Percentiles rank a stretch among this genome's conserved stretches.
Conservation (phyloP, 106 monocot genomes). For the Alisma plantagoaquatica region DNA sequence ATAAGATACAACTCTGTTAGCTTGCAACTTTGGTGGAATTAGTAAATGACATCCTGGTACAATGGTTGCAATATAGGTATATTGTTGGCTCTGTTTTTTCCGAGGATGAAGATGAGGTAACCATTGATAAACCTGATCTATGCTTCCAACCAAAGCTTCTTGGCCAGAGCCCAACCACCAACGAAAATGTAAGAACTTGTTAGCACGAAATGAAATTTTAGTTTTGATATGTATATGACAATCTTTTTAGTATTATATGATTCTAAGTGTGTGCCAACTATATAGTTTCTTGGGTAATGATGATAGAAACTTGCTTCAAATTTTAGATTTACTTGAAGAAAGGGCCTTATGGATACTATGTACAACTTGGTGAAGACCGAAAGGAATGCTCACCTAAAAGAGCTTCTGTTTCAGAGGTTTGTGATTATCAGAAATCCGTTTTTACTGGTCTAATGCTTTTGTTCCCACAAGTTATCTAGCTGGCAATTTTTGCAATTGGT, state of each 20-base stretch:
- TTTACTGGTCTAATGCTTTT: no score
- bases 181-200: constrained; percentile 41
- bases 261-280: no score
- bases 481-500: no score
- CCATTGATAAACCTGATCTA: constrained; percentile 23
- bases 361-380: constrained; percentile 83
- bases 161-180: constrained; percentile 46
- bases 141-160: constrained; percentile 66
- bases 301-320: constrained; percentile 1
- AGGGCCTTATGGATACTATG: constrained; percentile 89
- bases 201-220: no score
- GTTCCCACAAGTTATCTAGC: no score
- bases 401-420: constrained; percentile 64
- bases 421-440: background rate
- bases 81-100: constrained; percentile 41
- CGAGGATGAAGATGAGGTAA: constrained; percentile 46
- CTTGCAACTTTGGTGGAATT: no score
- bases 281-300: no score
- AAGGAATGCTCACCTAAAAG: constrained; percentile 71
- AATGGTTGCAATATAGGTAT: no score
- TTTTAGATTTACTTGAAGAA: constrained; percentile 76
- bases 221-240: no score
- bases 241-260: no score
- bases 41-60: no score
- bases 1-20: no score